Evolutionary conservation across 495 filamentous ascomycete species (phyloP).

Genomic region (Penicillium psychrofluorescens): DNA sequence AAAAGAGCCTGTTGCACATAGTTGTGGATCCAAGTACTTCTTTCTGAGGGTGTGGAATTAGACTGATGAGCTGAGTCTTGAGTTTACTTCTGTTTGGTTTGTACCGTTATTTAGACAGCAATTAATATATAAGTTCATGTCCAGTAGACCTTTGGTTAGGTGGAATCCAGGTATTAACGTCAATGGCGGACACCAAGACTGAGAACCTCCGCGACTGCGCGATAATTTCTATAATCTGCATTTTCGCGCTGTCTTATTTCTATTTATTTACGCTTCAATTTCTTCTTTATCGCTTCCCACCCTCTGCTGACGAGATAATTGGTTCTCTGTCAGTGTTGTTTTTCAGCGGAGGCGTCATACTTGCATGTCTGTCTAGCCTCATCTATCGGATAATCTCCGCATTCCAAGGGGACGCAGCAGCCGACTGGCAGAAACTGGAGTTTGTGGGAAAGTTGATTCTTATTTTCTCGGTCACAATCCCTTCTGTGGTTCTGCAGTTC

Average conservation of each 20-base stretch:
- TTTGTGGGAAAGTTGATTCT: neutral
- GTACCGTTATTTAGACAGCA: too few relatives aligned
- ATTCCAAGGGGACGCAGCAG: neutral
- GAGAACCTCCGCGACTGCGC: constrained; percentile 4
- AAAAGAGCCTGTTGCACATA: too few relatives aligned
- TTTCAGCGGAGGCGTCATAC: constrained; percentile 1
- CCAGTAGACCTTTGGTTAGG: too few relatives aligned
- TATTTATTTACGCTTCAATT: constrained; percentile 5
- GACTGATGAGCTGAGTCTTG: too few relatives aligned
- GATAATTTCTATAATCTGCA: neutral
- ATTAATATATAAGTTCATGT: neutral
- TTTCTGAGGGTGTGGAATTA: too few relatives aligned
- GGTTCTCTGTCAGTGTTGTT: constrained; percentile 2
- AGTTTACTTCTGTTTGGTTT: too few relatives aligned
- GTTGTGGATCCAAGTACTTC: too few relatives aligned
- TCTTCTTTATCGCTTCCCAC: constrained; percentile 7
- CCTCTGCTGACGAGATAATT: constrained; percentile 1
- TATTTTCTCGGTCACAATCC: constrained; percentile 1
- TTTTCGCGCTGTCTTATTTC: constrained; percentile 9
- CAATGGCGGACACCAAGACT: neutral
- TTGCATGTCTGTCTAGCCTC: constrained; percentile 1
- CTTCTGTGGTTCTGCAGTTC: neutral
- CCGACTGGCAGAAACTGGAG: constrained; percentile 1
- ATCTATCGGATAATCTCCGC: neutral
- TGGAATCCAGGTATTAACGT: neutral